Percentiles rank a stretch among this genome's conserved stretches.
Evolutionary conservation across 805 yeast genomes (phyloP).

Genomic region (Ogataea polymorpha): DNA sequence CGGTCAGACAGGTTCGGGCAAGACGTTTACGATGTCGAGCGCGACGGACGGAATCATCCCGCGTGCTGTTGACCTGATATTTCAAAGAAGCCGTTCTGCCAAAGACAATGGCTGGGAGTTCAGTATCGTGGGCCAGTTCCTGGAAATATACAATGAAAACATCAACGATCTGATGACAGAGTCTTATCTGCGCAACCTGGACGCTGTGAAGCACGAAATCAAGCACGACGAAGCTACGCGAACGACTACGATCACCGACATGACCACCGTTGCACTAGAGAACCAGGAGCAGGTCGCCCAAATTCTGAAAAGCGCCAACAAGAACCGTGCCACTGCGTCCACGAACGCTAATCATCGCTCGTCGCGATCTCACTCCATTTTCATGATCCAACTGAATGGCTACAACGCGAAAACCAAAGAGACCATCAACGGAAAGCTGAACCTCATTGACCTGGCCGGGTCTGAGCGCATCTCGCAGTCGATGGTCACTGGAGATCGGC

Average conservation of each 20-base stretch:
- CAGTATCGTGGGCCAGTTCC: slow-evolving; percentile 64
- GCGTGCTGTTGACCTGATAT: slow-evolving; percentile 67
- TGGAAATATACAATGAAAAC: slow-evolving; percentile 86
- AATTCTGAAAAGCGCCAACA: slow-evolving; percentile 52
- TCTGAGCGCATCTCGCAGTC: slow-evolving; percentile 80
- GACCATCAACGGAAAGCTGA: slow-evolving; percentile 55
- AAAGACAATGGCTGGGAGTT: slow-evolving; percentile 61
- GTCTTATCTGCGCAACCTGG: slow-evolving; percentile 21
- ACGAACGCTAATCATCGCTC: slow-evolving; percentile 81
- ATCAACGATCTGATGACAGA: slow-evolving; percentile 62
- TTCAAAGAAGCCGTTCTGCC: slow-evolving; percentile 48
- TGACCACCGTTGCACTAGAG: slow-evolving; percentile 45
- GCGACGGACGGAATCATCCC: slow-evolving; percentile 78
- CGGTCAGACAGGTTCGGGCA: slow-evolving; percentile 97
- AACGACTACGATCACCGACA: slow-evolving; percentile 60
- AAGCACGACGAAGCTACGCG: slow-evolving; percentile 57
- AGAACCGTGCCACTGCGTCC: slow-evolving; percentile 71
- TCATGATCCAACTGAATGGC: slow-evolving; percentile 61
- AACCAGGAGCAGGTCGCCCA: slow-evolving; percentile 44
- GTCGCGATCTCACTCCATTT: slow-evolving; percentile 88
- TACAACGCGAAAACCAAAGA: slow-evolving; percentile 47
- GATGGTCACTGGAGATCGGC: slow-evolving; percentile 73
- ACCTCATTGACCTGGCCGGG: slow-evolving; percentile 90
- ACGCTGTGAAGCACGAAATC: slow-evolving; percentile 54
- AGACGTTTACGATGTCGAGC: slow-evolving; percentile 85